phyloP scores from a whole-genome alignment of 2,329 filamentous ascomycete species.

The Alternaria angustiovoidea region DNA sequence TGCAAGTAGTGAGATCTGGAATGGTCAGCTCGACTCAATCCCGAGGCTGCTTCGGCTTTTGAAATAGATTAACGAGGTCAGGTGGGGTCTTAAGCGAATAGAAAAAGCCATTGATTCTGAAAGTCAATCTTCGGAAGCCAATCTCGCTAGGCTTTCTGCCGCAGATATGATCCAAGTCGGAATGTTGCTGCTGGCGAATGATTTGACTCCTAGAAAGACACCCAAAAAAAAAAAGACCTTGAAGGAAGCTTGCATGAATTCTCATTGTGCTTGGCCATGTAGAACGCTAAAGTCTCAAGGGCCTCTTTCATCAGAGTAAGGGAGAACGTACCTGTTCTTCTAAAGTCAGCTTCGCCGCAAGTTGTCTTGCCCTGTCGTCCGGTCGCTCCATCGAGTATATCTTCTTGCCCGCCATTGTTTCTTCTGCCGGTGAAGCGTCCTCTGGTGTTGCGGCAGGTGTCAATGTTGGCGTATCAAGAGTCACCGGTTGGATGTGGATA shows the following conservation, averaged over 20 bases:
- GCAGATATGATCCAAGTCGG: background rate
- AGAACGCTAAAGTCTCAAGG: slow-evolving; percentile 1
- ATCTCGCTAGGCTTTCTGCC: slow-evolving; percentile 1
- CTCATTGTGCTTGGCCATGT: background rate
- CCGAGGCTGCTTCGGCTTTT: slow-evolving; percentile 14
- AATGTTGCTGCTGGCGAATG: background rate
- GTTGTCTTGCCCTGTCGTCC: slow-evolving; percentile 45
- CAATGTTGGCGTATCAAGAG: slow-evolving; percentile 35
- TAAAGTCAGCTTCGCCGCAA: slow-evolving; percentile 48
- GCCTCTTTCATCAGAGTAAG: slow-evolving; percentile 11
- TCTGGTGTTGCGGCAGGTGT: slow-evolving; percentile 43
- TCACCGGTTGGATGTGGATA: slow-evolving; percentile 41
- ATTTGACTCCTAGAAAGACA: background rate
- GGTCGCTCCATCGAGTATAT: slow-evolving; percentile 42
- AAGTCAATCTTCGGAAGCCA: slow-evolving; percentile 6
- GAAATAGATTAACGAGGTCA: slow-evolving; percentile 19
- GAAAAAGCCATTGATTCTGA: background rate
- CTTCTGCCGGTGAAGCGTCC: slow-evolving; percentile 32
- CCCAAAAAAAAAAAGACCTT: background rate
- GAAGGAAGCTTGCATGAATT: background rate
- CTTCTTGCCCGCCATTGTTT: slow-evolving; percentile 46
- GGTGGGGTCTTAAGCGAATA: slow-evolving; percentile 14
- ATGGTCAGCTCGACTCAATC: slow-evolving; percentile 30
- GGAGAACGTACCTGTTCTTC: slow-evolving; percentile 50
- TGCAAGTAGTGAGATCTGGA: slow-evolving; percentile 49